Percentiles rank a stretch among this genome's conserved stretches.
Evolutionary conservation across 179 eudicot genomes (phyloP).

Genomic region (Spergularia azorica): DNA sequence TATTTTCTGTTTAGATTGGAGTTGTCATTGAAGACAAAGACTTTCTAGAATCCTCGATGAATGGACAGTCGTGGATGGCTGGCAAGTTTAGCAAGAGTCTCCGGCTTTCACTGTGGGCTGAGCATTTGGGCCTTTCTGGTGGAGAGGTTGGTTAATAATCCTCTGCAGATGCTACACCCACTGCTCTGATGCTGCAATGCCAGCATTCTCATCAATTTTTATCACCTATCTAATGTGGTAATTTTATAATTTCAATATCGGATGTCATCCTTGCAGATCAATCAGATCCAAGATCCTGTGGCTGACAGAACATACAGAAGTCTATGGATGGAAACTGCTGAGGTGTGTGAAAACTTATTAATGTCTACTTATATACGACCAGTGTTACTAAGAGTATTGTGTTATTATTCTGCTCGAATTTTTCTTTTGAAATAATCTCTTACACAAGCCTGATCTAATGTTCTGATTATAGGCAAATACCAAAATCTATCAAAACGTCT

Average conservation of each 20-base stretch:
- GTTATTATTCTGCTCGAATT: conserved; percentile 8
- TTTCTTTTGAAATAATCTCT: neutral
- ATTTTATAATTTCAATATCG: neutral
- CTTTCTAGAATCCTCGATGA: conserved; percentile 74
- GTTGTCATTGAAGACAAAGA: conserved; percentile 91
- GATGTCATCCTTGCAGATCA: conserved; percentile 48
- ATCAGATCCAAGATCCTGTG: conserved; percentile 80
- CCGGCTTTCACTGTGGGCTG: conserved; percentile 92
- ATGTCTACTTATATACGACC: neutral
- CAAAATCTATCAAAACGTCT: conserved; percentile 71
- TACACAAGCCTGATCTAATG: conserved; percentile 1
- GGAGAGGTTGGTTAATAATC: conserved; percentile 51
- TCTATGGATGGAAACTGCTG: conserved; percentile 93
- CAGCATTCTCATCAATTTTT: neutral
- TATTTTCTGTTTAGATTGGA: conserved; percentile 56
- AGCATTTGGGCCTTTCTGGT: conserved; percentile 92
- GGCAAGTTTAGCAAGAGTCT: conserved; percentile 89
- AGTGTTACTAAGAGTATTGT: neutral
- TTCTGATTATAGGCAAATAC: conserved; percentile 69
- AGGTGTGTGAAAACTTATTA: conserved; percentile 43
- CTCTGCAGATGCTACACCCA: neutral
- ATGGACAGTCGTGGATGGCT: conserved; percentile 81
- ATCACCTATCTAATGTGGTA: too few species aligned
- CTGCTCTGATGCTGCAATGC: too few species aligned
- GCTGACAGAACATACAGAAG: conserved; percentile 76